A percentile compares a stretch with the other conserved stretches of the same genome.
Conservation (phyloP, 148 eudicot genomes). For the Euryodendron excelsum region DNA sequence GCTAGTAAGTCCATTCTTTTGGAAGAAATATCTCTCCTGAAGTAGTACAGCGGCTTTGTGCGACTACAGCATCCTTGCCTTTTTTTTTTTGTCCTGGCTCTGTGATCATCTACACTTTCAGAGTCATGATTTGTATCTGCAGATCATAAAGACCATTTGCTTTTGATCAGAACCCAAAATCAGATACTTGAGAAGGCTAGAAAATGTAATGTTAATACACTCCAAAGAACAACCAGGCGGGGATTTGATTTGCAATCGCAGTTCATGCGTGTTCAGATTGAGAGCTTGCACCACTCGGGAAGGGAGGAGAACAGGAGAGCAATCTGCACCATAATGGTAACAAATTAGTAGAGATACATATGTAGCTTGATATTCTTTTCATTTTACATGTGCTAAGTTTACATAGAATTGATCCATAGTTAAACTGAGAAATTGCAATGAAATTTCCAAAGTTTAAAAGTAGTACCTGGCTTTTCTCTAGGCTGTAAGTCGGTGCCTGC, state of each 20-base stretch:
- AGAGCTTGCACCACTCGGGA: constrained; percentile 66
- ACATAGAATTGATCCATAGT: too few relatives aligned
- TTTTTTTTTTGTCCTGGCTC: constrained; percentile 16
- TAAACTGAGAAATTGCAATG: too few relatives aligned
- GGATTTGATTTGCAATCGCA: constrained; percentile 42
- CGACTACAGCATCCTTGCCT: constrained; percentile 22
- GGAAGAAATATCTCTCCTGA: constrained; percentile 68
- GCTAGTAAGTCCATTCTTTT: constrained; percentile 76
- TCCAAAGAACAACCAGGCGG: constrained; percentile 21
- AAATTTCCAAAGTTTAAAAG: too few relatives aligned
- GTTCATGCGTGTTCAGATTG: constrained; percentile 58
- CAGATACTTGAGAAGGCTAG: too few relatives aligned
- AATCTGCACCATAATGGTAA: constrained; percentile 40
- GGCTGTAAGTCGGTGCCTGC: constrained; percentile 29
- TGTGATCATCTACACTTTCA: constrained; percentile 11
- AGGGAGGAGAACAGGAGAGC: constrained; percentile 71
- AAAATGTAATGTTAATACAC: too few relatives aligned
- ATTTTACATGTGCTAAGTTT: too few relatives aligned
- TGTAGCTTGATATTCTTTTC: too few relatives aligned
- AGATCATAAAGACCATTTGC: neutral
- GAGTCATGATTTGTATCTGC: constrained; percentile 26
- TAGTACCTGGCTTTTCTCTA: constrained; percentile 49
- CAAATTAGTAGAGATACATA: too few relatives aligned
- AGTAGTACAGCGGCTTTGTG: constrained; percentile 26
- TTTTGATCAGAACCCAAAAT: too few relatives aligned